Evolutionary conservation across 352 stramenopile genomes (phyloP).

Genomic region (Globisporangium perplexum): DNA sequence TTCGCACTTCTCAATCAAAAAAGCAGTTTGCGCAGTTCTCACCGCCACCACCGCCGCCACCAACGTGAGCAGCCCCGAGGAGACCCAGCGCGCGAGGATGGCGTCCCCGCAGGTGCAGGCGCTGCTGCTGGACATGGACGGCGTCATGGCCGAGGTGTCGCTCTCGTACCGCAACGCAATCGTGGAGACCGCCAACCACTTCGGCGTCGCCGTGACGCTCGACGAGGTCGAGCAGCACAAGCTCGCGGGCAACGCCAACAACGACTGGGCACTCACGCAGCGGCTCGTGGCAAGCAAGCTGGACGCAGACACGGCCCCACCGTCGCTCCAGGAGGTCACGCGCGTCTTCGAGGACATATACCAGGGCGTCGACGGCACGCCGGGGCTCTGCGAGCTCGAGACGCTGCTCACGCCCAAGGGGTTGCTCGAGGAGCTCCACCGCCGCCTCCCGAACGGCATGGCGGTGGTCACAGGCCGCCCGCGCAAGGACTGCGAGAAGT

Average conservation of each 20-base stretch:
- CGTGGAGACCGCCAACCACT: conserved; percentile 78
- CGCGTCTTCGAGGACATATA: conserved; percentile 95
- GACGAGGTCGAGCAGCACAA: conserved; percentile 91
- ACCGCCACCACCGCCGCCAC: too few relatives aligned
- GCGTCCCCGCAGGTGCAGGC: conserved; percentile 33
- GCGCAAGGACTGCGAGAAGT: conserved; percentile 92
- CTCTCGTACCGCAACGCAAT: conserved; percentile 94
- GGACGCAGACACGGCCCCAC: conserved; percentile 7
- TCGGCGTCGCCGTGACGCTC: conserved; percentile 78
- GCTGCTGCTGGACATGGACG: conserved; percentile 96
- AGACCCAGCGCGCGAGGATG: conserved; percentile 4
- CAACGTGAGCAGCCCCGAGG: neutral
- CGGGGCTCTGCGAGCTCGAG: conserved; percentile 88
- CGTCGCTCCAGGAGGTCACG: conserved; percentile 90
- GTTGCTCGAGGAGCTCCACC: conserved; percentile 75
- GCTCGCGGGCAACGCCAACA: conserved; percentile 93
- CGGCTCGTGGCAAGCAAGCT: conserved; percentile 69
- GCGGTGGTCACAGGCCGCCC: conserved; percentile 91
- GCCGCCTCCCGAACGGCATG: conserved; percentile 83
- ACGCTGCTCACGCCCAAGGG: conserved; percentile 87
- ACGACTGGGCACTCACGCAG: conserved; percentile 96
- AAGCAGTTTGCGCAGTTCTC: too few relatives aligned
- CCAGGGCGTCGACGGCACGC: conserved; percentile 68
- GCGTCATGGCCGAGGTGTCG: conserved; percentile 94
- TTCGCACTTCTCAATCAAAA: too few relatives aligned